Evolutionary conservation across 164 flowering plant genomes (phyloP).

Genomic region (Liriodendron chinense): DNA sequence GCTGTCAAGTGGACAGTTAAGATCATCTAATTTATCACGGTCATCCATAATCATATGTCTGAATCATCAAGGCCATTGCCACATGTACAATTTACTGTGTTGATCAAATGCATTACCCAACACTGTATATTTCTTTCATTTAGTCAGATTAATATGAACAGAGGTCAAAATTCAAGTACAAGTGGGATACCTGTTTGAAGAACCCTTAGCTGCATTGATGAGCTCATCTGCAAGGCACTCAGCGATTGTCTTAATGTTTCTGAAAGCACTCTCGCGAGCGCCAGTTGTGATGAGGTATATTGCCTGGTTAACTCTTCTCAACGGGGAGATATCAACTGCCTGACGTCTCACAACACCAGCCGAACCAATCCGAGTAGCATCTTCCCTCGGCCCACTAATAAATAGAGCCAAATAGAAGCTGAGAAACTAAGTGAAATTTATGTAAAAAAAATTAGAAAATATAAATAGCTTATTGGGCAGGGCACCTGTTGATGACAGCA

Average conservation of each 20-base stretch:
- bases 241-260: conserved; percentile 31
- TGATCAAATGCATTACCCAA: background rate
- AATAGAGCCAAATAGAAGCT: background rate
- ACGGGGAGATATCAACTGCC: conserved; percentile 35
- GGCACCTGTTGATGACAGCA: conserved; percentile 36
- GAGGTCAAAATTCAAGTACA: no score
- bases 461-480: background rate
- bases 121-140: background rate
- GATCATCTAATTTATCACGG: no score
- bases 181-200: conserved; percentile 22
- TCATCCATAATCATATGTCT: no score
- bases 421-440: background rate
- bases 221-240: conserved; percentile 36
- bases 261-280: conserved; percentile 34
- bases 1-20: no score
- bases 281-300: conserved; percentile 32
- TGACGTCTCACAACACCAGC: conserved; percentile 38
- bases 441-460: background rate
- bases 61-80: no score
- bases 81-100: background rate
- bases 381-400: conserved; percentile 35
- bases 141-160: no score
- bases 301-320: conserved; percentile 32
- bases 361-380: conserved; percentile 32
- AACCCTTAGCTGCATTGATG: conserved; percentile 34